phyloP scores from a whole-genome alignment of 768 basidiomycete genomes.

The Mycena indigotica region DNA sequence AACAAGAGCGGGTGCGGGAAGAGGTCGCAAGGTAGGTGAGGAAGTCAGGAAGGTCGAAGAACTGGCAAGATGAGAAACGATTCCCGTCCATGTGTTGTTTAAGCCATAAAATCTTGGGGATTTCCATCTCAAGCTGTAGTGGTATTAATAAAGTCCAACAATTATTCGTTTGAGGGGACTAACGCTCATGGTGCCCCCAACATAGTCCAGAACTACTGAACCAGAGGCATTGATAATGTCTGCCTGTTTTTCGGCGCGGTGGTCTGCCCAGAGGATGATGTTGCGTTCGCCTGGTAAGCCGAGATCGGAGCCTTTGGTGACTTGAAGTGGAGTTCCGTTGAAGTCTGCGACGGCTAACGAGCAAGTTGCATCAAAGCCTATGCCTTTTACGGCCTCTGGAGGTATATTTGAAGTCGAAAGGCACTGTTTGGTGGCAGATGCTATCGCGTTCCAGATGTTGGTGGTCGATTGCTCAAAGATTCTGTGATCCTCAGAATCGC shows the following conservation, averaged over 20 bases:
- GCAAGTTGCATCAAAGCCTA: constrained; percentile 97
- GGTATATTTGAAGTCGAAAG: constrained; percentile 57
- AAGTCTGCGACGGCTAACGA: constrained; percentile 85
- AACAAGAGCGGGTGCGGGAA: constrained; percentile 76
- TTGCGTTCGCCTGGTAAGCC: constrained; percentile 77
- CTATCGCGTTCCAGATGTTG: constrained; percentile 82
- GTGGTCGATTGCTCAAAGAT: constrained; percentile 96
- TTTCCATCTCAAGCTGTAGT: constrained; percentile 92
- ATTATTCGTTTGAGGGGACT: too few relatives aligned
- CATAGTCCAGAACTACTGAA: constrained; percentile 87
- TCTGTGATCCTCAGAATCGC: constrained; percentile 80
- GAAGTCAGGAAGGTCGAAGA: constrained; percentile 94
- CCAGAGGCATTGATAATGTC: constrained; percentile 84
- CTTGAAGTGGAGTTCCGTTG: constrained; percentile 69
- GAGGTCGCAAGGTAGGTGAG: constrained; percentile 90
- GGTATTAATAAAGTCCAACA: constrained; percentile 19
- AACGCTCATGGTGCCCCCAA: constrained; percentile 95
- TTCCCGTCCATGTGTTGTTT: constrained; percentile 81
- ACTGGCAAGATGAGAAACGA: constrained; percentile 75
- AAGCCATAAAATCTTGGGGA: constrained; percentile 96
- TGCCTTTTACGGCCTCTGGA: constrained; percentile 71
- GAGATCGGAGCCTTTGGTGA: constrained; percentile 68
- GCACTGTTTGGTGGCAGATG: constrained; percentile 61
- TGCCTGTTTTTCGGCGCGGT: constrained; percentile 91
- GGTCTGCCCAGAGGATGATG: constrained; percentile 95